Evolutionary conservation across 768 basidiomycete genomes (phyloP), one percentile per base, ranked within the genome.

Genomic region (Sarcodon sp.): DNA sequence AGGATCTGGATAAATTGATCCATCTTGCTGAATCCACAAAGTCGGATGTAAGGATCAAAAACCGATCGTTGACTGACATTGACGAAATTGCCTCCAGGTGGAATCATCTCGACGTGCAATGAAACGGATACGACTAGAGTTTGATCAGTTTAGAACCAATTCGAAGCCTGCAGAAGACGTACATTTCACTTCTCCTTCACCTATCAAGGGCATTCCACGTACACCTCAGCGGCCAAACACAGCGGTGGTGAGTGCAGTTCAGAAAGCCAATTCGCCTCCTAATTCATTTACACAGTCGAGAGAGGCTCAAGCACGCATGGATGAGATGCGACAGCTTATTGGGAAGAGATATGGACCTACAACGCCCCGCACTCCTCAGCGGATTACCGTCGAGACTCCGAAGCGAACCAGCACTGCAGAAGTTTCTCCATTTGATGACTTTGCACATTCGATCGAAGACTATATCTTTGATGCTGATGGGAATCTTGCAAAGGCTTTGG

Each of bases 281-380:
- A 39, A 46, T 13, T 46, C 12, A 15, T 37, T 35, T 18, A 34
- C 51, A 4, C 54, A 90, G 87, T 83, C 76, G 10, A 79, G 65
- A 57, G 87, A 80, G 47, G 86, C 87, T 34, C 80, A 79, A 54
- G 80, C 80, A 34, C 78, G 88, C 18, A 72, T 88, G 69, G 79
- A 87, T 55, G 88, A 91, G 61, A 87, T 91, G 87, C 75, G 80
- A 36, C 76, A 75, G 53, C 67, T 87, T 48, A 87, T 91, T 50
- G 65, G 68, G 35, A 74, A 69, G 51, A 69, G 87, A 53, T 70
- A 76, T 55, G 68, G 64, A 13, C 81, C 80, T 34, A 62, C 62
- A 6, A 68, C 74, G 7, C 72, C 75, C 49, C 71, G 72, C 21
- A 64, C 62, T 47, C 72, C 76, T 45, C 64, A 73, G 8, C 68